Evolutionary conservation across 176 grass and related monocot species (phyloP).

Genomic region (Rhynchospora pubera): DNA sequence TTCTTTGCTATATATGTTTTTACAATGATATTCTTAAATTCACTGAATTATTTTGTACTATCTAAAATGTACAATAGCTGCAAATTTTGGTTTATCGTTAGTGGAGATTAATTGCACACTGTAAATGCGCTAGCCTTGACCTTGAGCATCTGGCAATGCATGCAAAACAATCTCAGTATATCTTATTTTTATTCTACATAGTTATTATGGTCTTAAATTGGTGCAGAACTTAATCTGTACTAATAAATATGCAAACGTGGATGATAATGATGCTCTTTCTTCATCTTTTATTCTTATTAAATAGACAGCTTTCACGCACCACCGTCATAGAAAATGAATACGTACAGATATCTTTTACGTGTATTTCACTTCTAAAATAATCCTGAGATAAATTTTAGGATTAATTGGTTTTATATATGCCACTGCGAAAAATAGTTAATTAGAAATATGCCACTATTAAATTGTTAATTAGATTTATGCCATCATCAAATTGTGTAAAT

Average conservation of each 20-base stretch:
- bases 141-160: neutral
- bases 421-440: too few species aligned
- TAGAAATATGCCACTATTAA: too few species aligned
- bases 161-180: neutral
- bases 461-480: too few species aligned
- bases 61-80: neutral
- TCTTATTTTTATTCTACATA: neutral
- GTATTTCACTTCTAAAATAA: neutral
- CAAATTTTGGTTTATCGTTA: conserved; percentile 14
- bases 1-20: neutral
- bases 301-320: neutral
- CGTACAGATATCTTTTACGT: neutral
- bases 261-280: neutral
- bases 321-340: neutral
- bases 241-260: neutral
- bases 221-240: neutral
- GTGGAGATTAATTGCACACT: conserved; percentile 4
- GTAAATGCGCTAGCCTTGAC: conserved; percentile 15
- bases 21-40: neutral
- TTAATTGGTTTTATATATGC: too few species aligned
- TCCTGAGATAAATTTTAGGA: neutral
- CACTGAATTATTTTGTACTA: conserved; percentile 14
- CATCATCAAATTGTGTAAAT: too few species aligned
- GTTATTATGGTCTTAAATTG: conserved; percentile 7
- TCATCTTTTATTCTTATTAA: neutral